Conservation (phyloP, 1,284 basidiomycete genomes). For the Marasmius sp. region DNA sequence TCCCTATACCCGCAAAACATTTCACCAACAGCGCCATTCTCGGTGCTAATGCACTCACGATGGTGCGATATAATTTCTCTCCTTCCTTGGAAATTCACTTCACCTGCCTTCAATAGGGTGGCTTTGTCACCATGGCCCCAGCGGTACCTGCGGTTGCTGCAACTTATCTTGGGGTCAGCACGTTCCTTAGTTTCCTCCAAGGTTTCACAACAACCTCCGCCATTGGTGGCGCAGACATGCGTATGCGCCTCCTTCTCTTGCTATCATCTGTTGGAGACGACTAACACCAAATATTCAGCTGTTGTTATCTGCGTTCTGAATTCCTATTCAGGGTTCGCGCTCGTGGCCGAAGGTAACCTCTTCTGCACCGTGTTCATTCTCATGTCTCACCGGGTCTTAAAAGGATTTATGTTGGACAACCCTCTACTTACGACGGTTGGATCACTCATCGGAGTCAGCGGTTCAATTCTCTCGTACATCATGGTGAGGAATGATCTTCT, state of each 20-base stretch:
- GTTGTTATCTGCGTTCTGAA: conserved; percentile 88
- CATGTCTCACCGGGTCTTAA: not conserved
- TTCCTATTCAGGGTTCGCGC: conserved; percentile 87
- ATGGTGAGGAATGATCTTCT: conserved; percentile 55
- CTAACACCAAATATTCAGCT: conserved; percentile 39
- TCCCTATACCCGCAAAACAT: conserved; percentile 74
- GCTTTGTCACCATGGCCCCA: conserved; percentile 71
- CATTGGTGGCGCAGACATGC: conserved; percentile 89
- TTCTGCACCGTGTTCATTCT: not conserved
- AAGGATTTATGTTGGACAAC: conserved; percentile 85
- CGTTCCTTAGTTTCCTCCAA: conserved; percentile 76
- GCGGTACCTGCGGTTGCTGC: conserved; percentile 73
- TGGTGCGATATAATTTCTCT: conserved; percentile 38
- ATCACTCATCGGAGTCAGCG: conserved; percentile 81
- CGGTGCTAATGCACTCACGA: conserved; percentile 64
- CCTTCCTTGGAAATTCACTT: not conserved
- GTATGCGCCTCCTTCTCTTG: conserved; percentile 42
- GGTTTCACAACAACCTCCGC: conserved; percentile 84
- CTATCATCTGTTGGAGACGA: not conserved
- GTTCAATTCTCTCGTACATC: conserved; percentile 87
- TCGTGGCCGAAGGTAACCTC: conserved; percentile 78
- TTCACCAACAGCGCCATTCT: conserved; percentile 70
- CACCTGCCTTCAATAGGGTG: conserved; percentile 22
- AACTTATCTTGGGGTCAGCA: conserved; percentile 70
- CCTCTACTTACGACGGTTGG: conserved; percentile 79